phyloP scores from a whole-genome alignment of 2,329 filamentous ascomycete species.

The Fusarium tjaetaba region DNA sequence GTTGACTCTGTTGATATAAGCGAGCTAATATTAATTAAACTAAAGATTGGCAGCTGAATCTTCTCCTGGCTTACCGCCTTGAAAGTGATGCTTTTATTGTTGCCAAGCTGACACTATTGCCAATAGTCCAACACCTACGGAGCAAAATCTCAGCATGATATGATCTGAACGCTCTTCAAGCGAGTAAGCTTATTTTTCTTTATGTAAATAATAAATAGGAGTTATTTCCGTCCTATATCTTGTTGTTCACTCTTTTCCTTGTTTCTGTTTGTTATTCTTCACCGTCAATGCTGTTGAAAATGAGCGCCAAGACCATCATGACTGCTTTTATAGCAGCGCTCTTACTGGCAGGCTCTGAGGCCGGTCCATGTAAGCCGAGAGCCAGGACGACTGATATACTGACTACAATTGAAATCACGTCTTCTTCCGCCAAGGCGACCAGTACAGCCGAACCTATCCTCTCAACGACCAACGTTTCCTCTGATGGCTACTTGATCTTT shows the following conservation, averaged over 20 bases:
- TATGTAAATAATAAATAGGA: background rate
- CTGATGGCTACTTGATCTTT: background rate
- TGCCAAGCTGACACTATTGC: background rate
- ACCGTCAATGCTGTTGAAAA: background rate
- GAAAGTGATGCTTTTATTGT: background rate
- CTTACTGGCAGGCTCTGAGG: fast-evolving
- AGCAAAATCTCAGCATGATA: background rate
- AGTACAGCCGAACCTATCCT: background rate
- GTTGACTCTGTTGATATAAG: background rate
- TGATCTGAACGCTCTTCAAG: background rate
- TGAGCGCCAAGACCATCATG: background rate
- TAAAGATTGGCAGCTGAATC: background rate
- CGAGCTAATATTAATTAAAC: background rate
- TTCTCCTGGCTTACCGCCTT: no score
- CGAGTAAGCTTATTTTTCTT: background rate
- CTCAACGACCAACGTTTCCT: background rate
- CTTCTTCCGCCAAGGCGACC: no score
- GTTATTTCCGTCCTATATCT: background rate
- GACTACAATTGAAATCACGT: fast-evolving
- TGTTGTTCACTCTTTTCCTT: background rate
- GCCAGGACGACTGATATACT: fast-evolving
- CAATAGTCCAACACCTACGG: background rate
- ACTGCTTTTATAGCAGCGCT: background rate
- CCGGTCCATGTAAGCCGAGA: background rate
- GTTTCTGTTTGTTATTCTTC: background rate